These are phyloP conservation scores for Metschnikowia gruessii DNA, from an alignment of 805 yeast genomes.

Conservation along the genomic window DNA sequence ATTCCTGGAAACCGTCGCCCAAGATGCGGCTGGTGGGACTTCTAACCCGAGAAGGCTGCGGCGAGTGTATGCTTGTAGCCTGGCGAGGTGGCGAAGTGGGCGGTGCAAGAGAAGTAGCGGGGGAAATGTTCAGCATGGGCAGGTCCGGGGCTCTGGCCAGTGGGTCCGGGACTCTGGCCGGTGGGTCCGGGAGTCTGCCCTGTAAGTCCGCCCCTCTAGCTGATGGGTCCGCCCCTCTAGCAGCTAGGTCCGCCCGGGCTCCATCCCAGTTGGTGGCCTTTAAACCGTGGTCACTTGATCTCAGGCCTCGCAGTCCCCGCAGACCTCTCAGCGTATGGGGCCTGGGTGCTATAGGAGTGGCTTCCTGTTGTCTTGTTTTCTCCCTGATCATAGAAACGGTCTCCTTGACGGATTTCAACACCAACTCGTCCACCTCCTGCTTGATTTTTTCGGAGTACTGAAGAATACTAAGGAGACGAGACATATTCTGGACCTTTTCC, in stretches of 20 bases:
- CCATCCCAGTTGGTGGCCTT: too few relatives aligned
- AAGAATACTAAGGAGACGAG: constrained; percentile 68
- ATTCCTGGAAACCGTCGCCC: constrained; percentile 17
- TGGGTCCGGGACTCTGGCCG: too few relatives aligned
- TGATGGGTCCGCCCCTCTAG: too few relatives aligned
- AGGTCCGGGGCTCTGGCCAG: not conserved
- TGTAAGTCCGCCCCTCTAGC: too few relatives aligned
- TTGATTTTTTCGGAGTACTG: constrained; percentile 75
- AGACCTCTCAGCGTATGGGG: not conserved
- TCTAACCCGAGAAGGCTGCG: constrained; percentile 34
- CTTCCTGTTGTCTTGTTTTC: constrained; percentile 23
- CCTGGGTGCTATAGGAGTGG: not conserved
- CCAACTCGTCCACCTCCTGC: constrained; percentile 70
- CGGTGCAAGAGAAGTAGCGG: not conserved
- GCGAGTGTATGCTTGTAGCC: constrained; percentile 25
- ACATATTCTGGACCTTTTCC: constrained; percentile 66
- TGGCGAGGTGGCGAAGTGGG: constrained; percentile 2
- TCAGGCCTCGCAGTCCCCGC: not conserved
- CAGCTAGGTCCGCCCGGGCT: too few relatives aligned
- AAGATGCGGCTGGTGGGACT: constrained; percentile 26
- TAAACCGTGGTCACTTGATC: constrained; percentile 1
- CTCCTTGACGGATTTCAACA: constrained; percentile 58
- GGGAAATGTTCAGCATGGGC: constrained; percentile 2
- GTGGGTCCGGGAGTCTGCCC: too few relatives aligned
- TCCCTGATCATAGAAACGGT: constrained; percentile 57